Conservation (phyloP, 495 filamentous ascomycete species). For the Penicillium pancosmium region DNA sequence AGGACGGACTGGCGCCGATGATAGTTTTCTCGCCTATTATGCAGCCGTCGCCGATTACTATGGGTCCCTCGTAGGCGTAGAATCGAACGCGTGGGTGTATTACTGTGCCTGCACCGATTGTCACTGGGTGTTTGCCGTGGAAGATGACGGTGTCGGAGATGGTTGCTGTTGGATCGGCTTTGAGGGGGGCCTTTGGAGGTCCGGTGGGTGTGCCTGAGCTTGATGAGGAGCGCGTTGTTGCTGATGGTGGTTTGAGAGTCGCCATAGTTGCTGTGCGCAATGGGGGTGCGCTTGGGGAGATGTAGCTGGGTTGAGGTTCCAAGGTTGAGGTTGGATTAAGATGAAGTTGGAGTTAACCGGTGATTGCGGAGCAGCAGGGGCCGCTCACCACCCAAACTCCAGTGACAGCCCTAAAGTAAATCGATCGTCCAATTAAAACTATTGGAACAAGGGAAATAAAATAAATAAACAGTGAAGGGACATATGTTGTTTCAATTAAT, state of each 20-base stretch:
- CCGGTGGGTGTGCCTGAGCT: conserved; percentile 25
- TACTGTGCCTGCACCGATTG: conserved; percentile 70
- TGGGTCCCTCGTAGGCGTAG: conserved; percentile 66
- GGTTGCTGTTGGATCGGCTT: conserved; percentile 67
- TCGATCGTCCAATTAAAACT: too few species aligned
- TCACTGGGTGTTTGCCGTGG: conserved; percentile 71
- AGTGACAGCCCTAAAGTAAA: too few species aligned
- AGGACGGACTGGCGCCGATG: conserved; percentile 54
- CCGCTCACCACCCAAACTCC: too few species aligned
- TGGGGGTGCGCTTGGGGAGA: too few species aligned
- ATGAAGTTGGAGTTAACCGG: too few species aligned
- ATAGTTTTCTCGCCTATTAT: conserved; percentile 73
- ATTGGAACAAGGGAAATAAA: too few species aligned
- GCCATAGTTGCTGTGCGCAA: conserved; percentile 15
- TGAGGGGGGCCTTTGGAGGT: conserved; percentile 58
- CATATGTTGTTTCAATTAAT: too few species aligned
- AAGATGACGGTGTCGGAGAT: conserved; percentile 77
- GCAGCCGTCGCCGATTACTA: conserved; percentile 72
- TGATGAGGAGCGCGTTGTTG: conserved; percentile 29
- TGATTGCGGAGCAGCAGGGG: too few species aligned
- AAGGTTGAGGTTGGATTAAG: too few species aligned
- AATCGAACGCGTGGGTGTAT: conserved; percentile 79
- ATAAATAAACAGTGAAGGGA: too few species aligned
- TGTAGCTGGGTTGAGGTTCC: too few species aligned
- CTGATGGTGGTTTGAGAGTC: conserved; percentile 34